Base-by-base conservation (phyloP, 495 filamentous ascomycete genomes). In the Annulohypoxylon moriforme region DNA sequence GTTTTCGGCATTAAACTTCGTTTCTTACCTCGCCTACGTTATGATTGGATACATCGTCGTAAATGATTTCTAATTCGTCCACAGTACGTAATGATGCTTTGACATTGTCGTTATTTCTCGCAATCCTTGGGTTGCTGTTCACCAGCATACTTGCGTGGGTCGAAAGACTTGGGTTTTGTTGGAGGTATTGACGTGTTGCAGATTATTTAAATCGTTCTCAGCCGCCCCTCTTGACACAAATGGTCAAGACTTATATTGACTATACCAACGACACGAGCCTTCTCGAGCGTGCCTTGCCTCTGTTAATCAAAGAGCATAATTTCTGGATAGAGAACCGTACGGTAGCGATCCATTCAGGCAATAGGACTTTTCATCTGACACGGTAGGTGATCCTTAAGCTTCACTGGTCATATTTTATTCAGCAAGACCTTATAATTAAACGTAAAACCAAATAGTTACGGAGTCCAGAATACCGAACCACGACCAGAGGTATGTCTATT, bases 221-320 rank as follows among this genome's bases (percentile, higher is more conserved):
- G 63, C 84, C 83, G 8, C 84, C 84, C 0, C 68, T 86, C 40
- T 72, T 86, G n/a, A 78, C 83, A 1, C 77, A 79, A 72, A 86
- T 86, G 84, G 80, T 86, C 42, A 80, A 79, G 52, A 73, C 68
- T 47, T 86, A 86, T 42, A 68, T 86, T 60, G 80, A 86, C 29
- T 73, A 86, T 61, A 85, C 84, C 56, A 84, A 84, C 25, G 84
- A 86, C 55, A 85, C 84, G 3, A 80, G 78, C 68, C 81, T 86
- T 22, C 70, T 86, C 4, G 69, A 78, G 31, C 73, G 84, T 5
- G 83, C 84, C 1, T 25, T 86, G 58, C 83, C 83, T 16, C 76
- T 85, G 4, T 66, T 86, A 20, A 78, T 85, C 67, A 83, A 83
- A 69, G 84, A 86, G 76, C 77, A 85, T 65, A 60, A 79, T 5